Conservation (phyloP, 208 protist species). For the Herpetomonas samuelpessoai region DNA sequence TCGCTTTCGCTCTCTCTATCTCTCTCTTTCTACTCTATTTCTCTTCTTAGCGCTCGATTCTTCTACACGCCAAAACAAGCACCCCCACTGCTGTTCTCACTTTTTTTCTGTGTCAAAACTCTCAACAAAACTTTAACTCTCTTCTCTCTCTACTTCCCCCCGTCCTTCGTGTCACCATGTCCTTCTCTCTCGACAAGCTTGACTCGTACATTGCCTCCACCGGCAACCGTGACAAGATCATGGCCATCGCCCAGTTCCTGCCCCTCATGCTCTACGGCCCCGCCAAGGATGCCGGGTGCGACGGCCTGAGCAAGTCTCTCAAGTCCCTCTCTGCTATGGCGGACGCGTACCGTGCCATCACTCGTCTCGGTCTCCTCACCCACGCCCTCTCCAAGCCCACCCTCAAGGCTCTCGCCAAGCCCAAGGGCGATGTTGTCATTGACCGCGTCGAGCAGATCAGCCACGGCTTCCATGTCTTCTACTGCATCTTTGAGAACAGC, state of each 20-base stretch:
- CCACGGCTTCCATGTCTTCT: slow-evolving; percentile 83
- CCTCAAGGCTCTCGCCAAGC: slow-evolving; percentile 49
- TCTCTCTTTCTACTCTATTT: too few species aligned
- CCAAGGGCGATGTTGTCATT: slow-evolving; percentile 48
- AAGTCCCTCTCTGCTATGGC: slow-evolving; percentile 71
- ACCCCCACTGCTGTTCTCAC: too few species aligned
- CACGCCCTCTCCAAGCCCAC: slow-evolving; percentile 65
- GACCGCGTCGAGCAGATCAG: slow-evolving; percentile 65
- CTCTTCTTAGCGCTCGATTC: too few species aligned
- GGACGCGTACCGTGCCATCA: slow-evolving; percentile 83
- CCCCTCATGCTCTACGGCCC: slow-evolving; percentile 66
- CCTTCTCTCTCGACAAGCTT: slow-evolving; percentile 18
- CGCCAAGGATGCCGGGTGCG: slow-evolving; percentile 40
- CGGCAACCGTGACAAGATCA: slow-evolving; percentile 87
- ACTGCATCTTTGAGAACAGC: slow-evolving; percentile 82
- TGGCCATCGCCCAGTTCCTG: slow-evolving; percentile 87
- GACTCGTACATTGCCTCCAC: slow-evolving; percentile 66
- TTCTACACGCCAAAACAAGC: too few species aligned
- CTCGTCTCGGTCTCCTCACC: slow-evolving; percentile 77
- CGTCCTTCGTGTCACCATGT: too few species aligned
- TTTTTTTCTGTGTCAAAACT: too few species aligned
- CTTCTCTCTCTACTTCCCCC: too few species aligned
- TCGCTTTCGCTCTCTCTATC: too few species aligned
- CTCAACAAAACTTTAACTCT: too few species aligned
- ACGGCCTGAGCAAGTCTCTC: slow-evolving; percentile 62